Evolutionary conservation across 2,329 filamentous ascomycete genomes (phyloP).

Genomic region (Volutella citrinella): DNA sequence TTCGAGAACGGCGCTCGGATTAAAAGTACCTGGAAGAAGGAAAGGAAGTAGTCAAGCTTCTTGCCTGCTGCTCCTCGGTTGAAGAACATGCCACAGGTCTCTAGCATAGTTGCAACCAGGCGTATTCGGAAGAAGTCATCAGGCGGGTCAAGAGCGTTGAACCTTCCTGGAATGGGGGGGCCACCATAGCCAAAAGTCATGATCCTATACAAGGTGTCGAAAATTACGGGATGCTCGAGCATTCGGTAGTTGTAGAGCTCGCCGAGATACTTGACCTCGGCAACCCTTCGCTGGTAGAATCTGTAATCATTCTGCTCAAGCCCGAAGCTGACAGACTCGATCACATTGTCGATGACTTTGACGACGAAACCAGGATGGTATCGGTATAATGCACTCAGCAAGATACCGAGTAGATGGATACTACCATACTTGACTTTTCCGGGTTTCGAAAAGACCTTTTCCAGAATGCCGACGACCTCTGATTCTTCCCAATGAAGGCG

Average conservation of each 20-base stretch:
- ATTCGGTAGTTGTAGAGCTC: conserved; percentile 98
- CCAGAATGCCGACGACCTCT: conserved; percentile 75
- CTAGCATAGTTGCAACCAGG: conserved; percentile 81
- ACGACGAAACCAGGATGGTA: conserved; percentile 92
- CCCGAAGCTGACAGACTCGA: conserved; percentile 84
- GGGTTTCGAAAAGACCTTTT: conserved; percentile 93
- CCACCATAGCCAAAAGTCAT: conserved; percentile 91
- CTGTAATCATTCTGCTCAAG: conserved; percentile 97
- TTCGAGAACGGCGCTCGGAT: not conserved
- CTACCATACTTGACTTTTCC: conserved; percentile 98
- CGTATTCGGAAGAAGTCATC: conserved; percentile 97
- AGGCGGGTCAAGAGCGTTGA: conserved; percentile 77
- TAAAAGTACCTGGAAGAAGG: conserved; percentile 73
- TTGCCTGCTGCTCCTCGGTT: conserved; percentile 91
- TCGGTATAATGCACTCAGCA: conserved; percentile 82
- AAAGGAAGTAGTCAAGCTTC: conserved; percentile 96
- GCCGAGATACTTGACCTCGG: conserved; percentile 93
- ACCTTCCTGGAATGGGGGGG: conserved; percentile 72
- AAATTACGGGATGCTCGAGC: conserved; percentile 91
- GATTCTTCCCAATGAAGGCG: conserved; percentile 96
- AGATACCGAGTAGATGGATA: conserved; percentile 86
- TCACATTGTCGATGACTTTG: conserved; percentile 83
- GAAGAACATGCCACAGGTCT: conserved; percentile 95
- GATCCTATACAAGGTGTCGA: conserved; percentile 92
- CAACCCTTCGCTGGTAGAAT: conserved; percentile 90